These are phyloP conservation scores for Saksenaea vasiformis DNA, from an alignment of 371 early-diverging fungal genomes.

Conservation along the genomic window DNA sequence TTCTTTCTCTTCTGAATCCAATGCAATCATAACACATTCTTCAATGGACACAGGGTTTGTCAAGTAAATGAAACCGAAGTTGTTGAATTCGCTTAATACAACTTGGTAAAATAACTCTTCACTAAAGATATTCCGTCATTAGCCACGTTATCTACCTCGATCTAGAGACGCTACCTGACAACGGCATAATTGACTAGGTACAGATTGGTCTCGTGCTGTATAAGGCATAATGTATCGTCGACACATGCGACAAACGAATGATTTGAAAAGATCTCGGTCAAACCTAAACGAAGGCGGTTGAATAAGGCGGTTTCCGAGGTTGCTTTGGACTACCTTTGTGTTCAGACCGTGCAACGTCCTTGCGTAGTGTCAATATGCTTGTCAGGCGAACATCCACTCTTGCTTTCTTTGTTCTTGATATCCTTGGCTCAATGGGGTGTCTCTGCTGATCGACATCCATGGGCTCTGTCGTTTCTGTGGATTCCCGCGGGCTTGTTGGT, in stretches of 20 bases:
- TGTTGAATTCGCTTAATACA: constrained; percentile 76
- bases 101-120: constrained; percentile 89
- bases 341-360: constrained; percentile 65
- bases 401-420: constrained; percentile 16
- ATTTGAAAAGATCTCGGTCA: constrained; percentile 72
- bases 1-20: constrained; percentile 56
- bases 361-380: constrained; percentile 74
- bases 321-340: constrained; percentile 50
- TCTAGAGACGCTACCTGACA: constrained; percentile 53
- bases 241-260: constrained; percentile 93
- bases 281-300: constrained; percentile 33
- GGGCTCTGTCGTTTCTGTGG: constrained; percentile 7
- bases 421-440: constrained; percentile 4
- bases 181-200: constrained; percentile 79
- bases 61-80: constrained; percentile 78
- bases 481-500: not conserved
- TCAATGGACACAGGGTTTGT: constrained; percentile 63
- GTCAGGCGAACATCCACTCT: constrained; percentile 73
- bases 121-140: constrained; percentile 37
- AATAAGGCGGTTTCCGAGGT: not conserved
- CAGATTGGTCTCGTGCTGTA: constrained; percentile 82
- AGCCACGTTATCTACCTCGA: not conserved
- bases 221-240: constrained; percentile 70
- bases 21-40: constrained; percentile 67
- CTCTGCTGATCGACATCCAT: constrained; percentile 11